Base-by-base conservation (phyloP, 768 basidiomycete species). In the Psilocybe azurescens region DNA sequence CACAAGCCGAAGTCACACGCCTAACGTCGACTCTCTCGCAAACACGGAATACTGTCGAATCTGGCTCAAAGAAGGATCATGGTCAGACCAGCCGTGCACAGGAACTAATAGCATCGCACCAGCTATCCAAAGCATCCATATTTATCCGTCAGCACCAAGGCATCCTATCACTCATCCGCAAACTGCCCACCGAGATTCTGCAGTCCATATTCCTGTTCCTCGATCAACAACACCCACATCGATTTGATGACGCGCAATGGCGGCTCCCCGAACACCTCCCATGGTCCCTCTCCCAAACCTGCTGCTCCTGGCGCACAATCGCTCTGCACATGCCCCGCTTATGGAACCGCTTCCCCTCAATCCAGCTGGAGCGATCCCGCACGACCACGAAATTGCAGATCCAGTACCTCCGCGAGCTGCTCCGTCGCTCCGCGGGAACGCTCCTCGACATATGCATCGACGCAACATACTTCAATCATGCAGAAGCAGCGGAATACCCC, bases 171-270 rank as follows among this genome's bases (percentile, higher is more conserved):
- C 20, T 18, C 13, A 20, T 56, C 18, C 60, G 60, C 16, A 50
- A 49, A 32, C 16, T 61, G 5, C 60, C 60, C 2, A 13, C 20
- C 5, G 60, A 61, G 48, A 61, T 61, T 28, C 44, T 55, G 3
- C 53, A 61, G 8, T 53, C 55, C n/a, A 61, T 61, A 48, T 61
- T 29, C 24, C 24, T 48, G 4, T 54, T 28, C 6, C 18, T 28
- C 3, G 32, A 20, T 29, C 16, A 39, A 28, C 46, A 41, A 33
- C 44, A 24, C 30, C 46, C 52, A 4, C 28, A 38, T 24, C 24
- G 4, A 24, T 24, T 24, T 55, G 6, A 13, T 20, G 10, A 46
- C n/a, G 9, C 5, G 24, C 24, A 24, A 24, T 24, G 24, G 30
- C 5, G 8, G 8, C 9, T 39, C 14, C 9, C 9, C 38, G 14